Evolutionary conservation across 148 eudicot species (phyloP).

Genomic region (Heliosperma pusillum): DNA sequence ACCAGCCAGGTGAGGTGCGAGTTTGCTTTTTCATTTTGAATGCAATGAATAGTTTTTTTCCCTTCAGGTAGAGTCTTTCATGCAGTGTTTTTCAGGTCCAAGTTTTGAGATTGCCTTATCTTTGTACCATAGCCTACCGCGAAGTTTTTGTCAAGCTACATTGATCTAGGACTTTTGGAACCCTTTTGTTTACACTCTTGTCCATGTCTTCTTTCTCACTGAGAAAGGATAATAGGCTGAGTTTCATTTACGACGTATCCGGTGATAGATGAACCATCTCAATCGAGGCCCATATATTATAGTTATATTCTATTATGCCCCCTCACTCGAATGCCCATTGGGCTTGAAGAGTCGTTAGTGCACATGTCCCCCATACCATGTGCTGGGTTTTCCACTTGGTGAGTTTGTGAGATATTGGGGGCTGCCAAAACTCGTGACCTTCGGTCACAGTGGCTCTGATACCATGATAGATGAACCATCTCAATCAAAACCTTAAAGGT

Average conservation of each 20-base stretch:
- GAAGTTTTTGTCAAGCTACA: not conserved
- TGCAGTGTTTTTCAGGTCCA: not conserved
- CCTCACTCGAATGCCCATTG: no score
- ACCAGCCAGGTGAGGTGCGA: slow-evolving; percentile 99
- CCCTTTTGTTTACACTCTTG: not conserved
- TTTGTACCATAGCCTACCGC: not conserved
- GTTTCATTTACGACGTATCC: not conserved
- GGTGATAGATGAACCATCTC: no score
- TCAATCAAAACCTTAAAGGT: no score
- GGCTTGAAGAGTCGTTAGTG: no score
- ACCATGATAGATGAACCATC: no score
- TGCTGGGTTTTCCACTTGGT: no score
- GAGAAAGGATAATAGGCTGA: not conserved
- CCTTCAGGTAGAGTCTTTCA: not conserved
- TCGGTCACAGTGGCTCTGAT: no score
- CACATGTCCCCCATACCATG: no score
- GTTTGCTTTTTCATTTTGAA: slow-evolving; percentile 12
- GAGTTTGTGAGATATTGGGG: no score
- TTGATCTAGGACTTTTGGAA: not conserved
- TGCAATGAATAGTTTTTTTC: not conserved
- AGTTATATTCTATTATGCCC: no score
- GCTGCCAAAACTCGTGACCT: no score
- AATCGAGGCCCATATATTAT: no score
- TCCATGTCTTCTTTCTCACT: not conserved
- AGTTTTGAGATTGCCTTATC: not conserved